phyloP scores from a whole-genome alignment of 1,284 basidiomycete species.

The Erythrobasidium hasegawianum region DNA sequence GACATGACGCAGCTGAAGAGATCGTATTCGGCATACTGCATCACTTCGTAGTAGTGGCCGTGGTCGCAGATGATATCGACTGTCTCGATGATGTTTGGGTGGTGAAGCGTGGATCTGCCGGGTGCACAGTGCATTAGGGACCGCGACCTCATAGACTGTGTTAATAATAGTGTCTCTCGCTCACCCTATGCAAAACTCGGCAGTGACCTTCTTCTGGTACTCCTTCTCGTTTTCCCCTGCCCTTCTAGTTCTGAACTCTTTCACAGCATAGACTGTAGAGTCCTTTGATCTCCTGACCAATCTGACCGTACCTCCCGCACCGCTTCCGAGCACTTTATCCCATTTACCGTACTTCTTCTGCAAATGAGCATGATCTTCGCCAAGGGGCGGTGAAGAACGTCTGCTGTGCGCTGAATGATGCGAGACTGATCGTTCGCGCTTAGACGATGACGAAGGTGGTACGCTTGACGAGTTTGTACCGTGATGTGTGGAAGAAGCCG shows the following conservation, averaged over 20 bases:
- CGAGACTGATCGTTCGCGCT: slow-evolving; percentile 26
- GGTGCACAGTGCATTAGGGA: too few relatives aligned
- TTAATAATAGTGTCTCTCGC: slow-evolving; percentile 7
- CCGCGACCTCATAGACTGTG: background rate
- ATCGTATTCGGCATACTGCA: slow-evolving; percentile 99
- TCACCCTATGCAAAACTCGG: slow-evolving; percentile 73
- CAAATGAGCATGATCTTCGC: slow-evolving; percentile 70
- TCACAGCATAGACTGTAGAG: slow-evolving; percentile 81
- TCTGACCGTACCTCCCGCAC: slow-evolving; percentile 94
- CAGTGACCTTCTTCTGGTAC: slow-evolving; percentile 98
- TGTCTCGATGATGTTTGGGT: slow-evolving; percentile 96
- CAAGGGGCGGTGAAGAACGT: slow-evolving; percentile 49
- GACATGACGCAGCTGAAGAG: slow-evolving; percentile 99
- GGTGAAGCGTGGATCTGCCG: slow-evolving; percentile 89
- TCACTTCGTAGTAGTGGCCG: slow-evolving; percentile 97
- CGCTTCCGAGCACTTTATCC: slow-evolving; percentile 90
- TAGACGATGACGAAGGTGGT: slow-evolving; percentile 33
- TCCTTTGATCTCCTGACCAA: slow-evolving; percentile 76
- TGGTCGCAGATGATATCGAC: slow-evolving; percentile 98
- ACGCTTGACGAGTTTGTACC: slow-evolving; percentile 31
- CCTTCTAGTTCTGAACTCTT: slow-evolving; percentile 95
- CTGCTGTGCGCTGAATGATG: slow-evolving; percentile 33
- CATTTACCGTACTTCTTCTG: slow-evolving; percentile 99
- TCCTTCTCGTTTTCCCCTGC: slow-evolving; percentile 99
- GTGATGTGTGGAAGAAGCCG: slow-evolving; percentile 50